Evolutionary conservation across 139 green algal species (phyloP).

Genomic region (Chlorella sp.): DNA sequence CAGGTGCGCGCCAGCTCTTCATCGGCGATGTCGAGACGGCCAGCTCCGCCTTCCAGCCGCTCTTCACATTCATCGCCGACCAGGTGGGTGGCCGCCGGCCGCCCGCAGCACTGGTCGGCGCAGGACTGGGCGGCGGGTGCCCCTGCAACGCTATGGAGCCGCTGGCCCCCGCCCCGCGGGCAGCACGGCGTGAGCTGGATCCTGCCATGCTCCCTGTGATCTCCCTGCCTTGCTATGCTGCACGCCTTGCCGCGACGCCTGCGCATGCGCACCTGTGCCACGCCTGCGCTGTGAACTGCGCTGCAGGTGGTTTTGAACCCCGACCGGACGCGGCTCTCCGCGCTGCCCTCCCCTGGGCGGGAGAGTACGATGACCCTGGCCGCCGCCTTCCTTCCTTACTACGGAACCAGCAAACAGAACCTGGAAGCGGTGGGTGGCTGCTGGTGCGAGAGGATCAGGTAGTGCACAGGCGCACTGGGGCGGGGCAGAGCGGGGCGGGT

Average conservation of each 20-base stretch:
- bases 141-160: not conserved
- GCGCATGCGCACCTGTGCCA: not conserved
- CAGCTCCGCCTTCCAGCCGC: slow-evolving; percentile 55
- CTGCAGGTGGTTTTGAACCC: slow-evolving; percentile 33
- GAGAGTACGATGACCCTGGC: slow-evolving; percentile 51
- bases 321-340: slow-evolving; percentile 32
- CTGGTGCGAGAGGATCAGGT: not conserved
- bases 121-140: not conserved
- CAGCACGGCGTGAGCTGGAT: not conserved
- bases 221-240: not conserved
- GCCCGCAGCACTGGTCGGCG: not conserved
- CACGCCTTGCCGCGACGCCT: not conserved
- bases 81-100: not conserved
- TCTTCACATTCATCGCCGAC: slow-evolving; percentile 62
- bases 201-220: not conserved
- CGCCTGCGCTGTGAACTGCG: not conserved
- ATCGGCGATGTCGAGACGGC: slow-evolving; percentile 73
- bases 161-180: not conserved
- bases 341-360: slow-evolving; percentile 47
- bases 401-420: slow-evolving; percentile 33
- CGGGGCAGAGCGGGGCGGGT: not conserved
- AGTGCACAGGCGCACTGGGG: not conserved
- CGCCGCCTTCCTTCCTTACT: slow-evolving; percentile 75
- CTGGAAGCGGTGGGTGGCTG: not conserved
- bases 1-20: slow-evolving; percentile 75